Evolutionary conservation across 1,139 yeast species (phyloP), one percentile per base, ranked within the genome.

Genomic region (Hanseniaspora sp.): DNA sequence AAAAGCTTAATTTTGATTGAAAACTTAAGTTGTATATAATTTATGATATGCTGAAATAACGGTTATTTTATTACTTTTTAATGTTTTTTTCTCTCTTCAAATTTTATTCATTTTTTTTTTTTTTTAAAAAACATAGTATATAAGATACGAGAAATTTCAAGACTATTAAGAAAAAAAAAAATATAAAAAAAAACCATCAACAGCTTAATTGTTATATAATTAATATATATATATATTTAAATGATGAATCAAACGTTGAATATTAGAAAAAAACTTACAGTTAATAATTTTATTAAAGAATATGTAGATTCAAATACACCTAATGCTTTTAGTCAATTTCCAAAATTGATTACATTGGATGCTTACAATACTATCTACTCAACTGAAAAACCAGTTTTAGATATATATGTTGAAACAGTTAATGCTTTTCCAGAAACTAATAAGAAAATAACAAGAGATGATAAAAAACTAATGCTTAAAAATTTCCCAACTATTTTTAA

Each of bases 331-430:
- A 28, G 8, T 13, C 29, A 37, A 3, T 8, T 34, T 12, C 85
- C 86, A 2, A 70, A 69, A 42, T 64, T 81, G 13, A 67, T 83
- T 0, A 78, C 87, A 0, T 74, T 83, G 57, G 90, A 83, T 66
- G 83, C 82, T 0, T 82, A 80, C 66, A 82, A 80, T 46, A 82
- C 88, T 0, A 64, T 83, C 9, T 82, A 80, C 62, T 69, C 76
- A 0, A 84, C 87, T 1, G 70, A 69, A n/a, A 67, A 66, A 28
- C 78, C 84, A 0, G 75, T 82, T 0, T 66, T 76, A 43, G 67
- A 69, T 38, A 82, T 77, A 58, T 83, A 83, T 62, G 70, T 73
- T 51, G 66, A 69, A 3, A 72, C 80, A 12, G 44, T 31, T 28
- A 45, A 51, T 40, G 30, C 29, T 11, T 5, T 13, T 1, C 12